Base-by-base conservation (phyloP, 352 stramenopile genomes). In the Pythium sukuiense region DNA sequence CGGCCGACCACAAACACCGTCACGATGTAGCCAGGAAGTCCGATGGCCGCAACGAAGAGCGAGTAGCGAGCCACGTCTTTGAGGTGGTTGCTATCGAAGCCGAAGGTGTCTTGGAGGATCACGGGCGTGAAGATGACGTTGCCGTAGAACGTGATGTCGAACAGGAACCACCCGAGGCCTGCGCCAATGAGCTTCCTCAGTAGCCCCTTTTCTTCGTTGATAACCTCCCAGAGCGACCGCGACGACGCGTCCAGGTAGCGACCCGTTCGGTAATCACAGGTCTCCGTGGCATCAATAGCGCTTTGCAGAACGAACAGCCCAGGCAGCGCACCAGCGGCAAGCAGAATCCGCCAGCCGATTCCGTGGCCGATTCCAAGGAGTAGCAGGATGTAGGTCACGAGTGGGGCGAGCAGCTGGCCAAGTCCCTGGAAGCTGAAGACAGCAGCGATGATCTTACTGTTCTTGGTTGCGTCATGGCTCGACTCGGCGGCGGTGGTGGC, bases 81-180 rank as follows among this genome's bases (percentile, higher is more conserved):
- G 41, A 89, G 69, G 60, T 87, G 80, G 48, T 76, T 77, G 30
- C 79, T 83, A 49, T 84, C 76, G 60, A 81, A 82, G 4, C 72
- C 81, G 49, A 84, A 90, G 8, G 82, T 84, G 63, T 89, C 83
- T 59, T 90, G 70, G 9, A 96, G 55, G 59, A 96, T 90, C 46
- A 90, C 86, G 2, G 87, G 84, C 43, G 85, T 92, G 69, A 97
- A 97, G 61, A 97, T 83, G 45, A 92, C 74, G 66, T 97, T 96
- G 35, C 83, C 89, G 67, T 97, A 97, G 53, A 96, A 97, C 8
- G 85, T 85, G 33, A 98, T 79, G 75, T 98, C 92, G 64, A 97
- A 97, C 12, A 98, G 73, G 66, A 97, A 97, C 92, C 92, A 98
- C n/a, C 81, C 87, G 13, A 87, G 65, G n/a, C 79, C 77, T 1